A percentile compares a stretch with the other conserved stretches of the same genome.
phyloP scores from a whole-genome alignment of 257 asterid genomes.

The Nicotiana tabacum region DNA sequence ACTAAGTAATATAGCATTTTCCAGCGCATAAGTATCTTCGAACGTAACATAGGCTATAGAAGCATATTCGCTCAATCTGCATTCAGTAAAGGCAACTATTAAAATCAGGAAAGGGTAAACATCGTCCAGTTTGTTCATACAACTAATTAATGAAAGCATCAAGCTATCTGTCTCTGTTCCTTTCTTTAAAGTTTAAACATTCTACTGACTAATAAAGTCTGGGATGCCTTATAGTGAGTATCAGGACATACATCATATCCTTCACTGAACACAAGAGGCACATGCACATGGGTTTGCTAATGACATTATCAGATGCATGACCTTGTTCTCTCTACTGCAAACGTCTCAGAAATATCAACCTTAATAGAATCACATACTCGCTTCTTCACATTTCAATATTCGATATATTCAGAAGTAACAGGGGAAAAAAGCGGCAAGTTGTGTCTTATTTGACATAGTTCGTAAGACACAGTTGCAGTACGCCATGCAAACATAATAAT shows the following conservation, averaged over 20 bases:
- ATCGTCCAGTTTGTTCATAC: neutral
- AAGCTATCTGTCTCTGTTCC: neutral
- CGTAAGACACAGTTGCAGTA: neutral
- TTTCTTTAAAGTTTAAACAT: neutral
- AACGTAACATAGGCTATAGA: constrained; percentile 47
- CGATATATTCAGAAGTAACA: neutral
- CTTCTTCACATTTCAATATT: neutral
- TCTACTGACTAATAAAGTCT: neutral
- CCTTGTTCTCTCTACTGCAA: neutral
- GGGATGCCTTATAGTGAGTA: neutral
- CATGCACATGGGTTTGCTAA: neutral
- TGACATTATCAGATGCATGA: neutral
- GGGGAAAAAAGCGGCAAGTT: neutral
- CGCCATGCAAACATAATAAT: neutral
- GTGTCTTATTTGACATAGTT: neutral
- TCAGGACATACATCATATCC: neutral
- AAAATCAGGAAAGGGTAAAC: neutral
- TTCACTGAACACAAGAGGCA: neutral
- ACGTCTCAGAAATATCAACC: neutral
- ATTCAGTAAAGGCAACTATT: constrained; percentile 8
- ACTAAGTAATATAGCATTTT: constrained; percentile 48
- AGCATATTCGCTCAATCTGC: constrained; percentile 36
- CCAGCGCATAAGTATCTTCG: constrained; percentile 49
- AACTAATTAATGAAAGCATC: neutral
- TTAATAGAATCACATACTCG: neutral